These are phyloP conservation scores for Dentipellis sp. DNA, from an alignment of 768 basidiomycete species.

Conservation along the genomic window DNA sequence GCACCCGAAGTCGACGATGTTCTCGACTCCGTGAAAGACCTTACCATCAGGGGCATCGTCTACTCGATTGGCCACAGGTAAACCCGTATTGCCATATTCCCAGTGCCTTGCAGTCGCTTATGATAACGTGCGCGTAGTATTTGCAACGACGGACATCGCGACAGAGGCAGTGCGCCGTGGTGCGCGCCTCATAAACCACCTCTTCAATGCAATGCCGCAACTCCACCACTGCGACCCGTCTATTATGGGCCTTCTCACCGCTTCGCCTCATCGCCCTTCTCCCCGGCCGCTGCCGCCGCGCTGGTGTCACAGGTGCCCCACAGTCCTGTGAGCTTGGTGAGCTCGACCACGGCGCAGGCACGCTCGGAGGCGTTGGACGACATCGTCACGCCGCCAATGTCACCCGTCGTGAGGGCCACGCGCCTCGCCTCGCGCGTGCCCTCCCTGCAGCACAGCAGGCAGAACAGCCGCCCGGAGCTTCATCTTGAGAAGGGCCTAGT, in stretches of 20 bases:
- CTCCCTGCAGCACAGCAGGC: slow-evolving; percentile 3
- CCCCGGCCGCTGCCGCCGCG: slow-evolving; percentile 22
- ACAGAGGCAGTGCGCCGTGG: slow-evolving; percentile 62
- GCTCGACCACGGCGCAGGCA: slow-evolving; percentile 13
- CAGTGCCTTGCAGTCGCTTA: background rate
- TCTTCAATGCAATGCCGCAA: slow-evolving; percentile 92
- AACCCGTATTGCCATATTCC: slow-evolving; percentile 4
- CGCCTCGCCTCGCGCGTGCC: slow-evolving; percentile 2
- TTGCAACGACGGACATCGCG: slow-evolving; percentile 67
- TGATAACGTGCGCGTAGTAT: slow-evolving; percentile 33
- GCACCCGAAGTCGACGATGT: too few relatives aligned
- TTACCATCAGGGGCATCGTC: slow-evolving; percentile 56
- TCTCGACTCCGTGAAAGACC: slow-evolving; percentile 52
- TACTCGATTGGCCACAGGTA: slow-evolving; percentile 91
- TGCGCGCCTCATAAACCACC: slow-evolving; percentile 81
- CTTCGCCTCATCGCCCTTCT: slow-evolving; percentile 53
- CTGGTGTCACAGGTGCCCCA: slow-evolving; percentile 9
- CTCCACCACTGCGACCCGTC: slow-evolving; percentile 87
- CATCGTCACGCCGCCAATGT: slow-evolving; percentile 44
- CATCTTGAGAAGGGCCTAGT: slow-evolving; percentile 38
- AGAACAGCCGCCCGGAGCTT: slow-evolving; percentile 17
- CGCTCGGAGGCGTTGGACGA: slow-evolving; percentile 51
- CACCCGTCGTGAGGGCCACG: slow-evolving; percentile 26
- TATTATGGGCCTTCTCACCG: slow-evolving; percentile 81
- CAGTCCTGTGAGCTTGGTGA: slow-evolving; percentile 9